Conservation (phyloP, 2,329 filamentous ascomycete species). For the Ophioceras dolichostomum region DNA sequence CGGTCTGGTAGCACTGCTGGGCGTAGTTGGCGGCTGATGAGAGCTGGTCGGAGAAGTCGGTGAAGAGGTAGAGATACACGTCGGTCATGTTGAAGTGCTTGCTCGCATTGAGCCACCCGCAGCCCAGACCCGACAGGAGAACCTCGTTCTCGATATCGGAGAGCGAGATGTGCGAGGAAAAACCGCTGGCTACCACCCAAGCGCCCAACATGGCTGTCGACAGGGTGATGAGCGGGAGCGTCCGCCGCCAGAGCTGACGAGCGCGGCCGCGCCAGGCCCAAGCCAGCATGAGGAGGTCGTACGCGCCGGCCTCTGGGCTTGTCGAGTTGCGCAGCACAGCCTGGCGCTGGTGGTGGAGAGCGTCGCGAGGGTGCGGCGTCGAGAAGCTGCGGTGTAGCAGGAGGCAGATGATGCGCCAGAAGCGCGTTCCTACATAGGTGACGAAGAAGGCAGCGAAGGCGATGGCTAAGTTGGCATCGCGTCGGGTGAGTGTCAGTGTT, state of each 20-base stretch:
- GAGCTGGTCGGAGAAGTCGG: not conserved
- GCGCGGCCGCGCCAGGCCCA: slow-evolving; percentile 7
- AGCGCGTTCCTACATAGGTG: slow-evolving; percentile 8
- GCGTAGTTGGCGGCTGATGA: slow-evolving; percentile 7
- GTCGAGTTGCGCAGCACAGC: slow-evolving; percentile 10
- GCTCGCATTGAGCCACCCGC: not conserved
- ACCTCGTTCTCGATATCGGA: slow-evolving; percentile 3
- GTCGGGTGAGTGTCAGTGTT: slow-evolving; percentile 17
- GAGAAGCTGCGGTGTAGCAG: slow-evolving; percentile 10
- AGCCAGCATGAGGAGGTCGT: not conserved
- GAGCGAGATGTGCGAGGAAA: slow-evolving; percentile 4
- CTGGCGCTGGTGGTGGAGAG: slow-evolving; percentile 14
- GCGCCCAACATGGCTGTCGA: not conserved
- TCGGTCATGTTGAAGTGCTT: not conserved
- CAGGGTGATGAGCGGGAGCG: not conserved
- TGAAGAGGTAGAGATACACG: not conserved
- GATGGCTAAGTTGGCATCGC: slow-evolving; percentile 18
- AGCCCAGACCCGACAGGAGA: slow-evolving; percentile 2
- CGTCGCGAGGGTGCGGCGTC: slow-evolving; percentile 8
- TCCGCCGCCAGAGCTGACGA: not conserved
- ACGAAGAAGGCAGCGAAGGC: slow-evolving; percentile 21
- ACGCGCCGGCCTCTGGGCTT: slow-evolving; percentile 3
- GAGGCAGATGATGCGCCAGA: slow-evolving; percentile 12
- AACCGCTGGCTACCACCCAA: slow-evolving; percentile 2
- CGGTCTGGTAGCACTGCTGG: slow-evolving; percentile 10